These are phyloP conservation scores for Houttuynia cordata DNA, from an alignment of 164 flowering plant species.

Conservation along the genomic window DNA sequence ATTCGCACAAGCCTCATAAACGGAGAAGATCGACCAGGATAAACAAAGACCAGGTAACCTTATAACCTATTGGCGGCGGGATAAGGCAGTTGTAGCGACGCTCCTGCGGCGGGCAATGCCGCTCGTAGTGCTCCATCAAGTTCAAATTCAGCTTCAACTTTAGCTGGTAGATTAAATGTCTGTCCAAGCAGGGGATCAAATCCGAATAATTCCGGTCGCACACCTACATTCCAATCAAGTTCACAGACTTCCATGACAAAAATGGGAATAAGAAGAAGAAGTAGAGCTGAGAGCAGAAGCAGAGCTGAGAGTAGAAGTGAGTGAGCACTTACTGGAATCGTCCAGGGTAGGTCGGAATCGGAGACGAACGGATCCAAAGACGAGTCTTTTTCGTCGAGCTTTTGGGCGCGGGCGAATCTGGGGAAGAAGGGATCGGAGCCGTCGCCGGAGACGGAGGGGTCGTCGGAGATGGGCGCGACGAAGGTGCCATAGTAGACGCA, in stretches of 20 bases:
- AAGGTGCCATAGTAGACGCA: conserved; percentile 46
- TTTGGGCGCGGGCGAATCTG: conserved; percentile 4
- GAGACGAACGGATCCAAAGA: conserved; percentile 8
- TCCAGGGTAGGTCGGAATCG: conserved; percentile 33
- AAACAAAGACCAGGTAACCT: conserved; percentile 30
- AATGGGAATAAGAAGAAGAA: too few species aligned
- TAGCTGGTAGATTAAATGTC: conserved; percentile 55
- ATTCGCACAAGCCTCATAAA: neutral
- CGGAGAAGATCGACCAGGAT: neutral
- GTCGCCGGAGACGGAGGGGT: conserved; percentile 13
- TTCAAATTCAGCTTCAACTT: conserved; percentile 57
- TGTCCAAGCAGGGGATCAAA: conserved; percentile 80
- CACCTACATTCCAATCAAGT: conserved; percentile 20
- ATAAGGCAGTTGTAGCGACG: conserved; percentile 74
- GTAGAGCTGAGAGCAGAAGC: too few species aligned
- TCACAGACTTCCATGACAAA: too few species aligned
- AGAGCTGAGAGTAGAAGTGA: neutral
- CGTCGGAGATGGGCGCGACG: conserved; percentile 36
- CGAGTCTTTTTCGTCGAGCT: conserved; percentile 12
- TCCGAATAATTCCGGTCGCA: conserved; percentile 64
- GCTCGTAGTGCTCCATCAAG: conserved; percentile 89
- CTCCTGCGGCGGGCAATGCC: conserved; percentile 71
- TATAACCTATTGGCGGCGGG: conserved; percentile 84
- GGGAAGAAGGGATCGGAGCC: conserved; percentile 34
- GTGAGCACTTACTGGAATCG: conserved; percentile 42